Percentiles rank a stretch among this genome's conserved stretches.
Conservation (phyloP, 768 basidiomycete species). For the Lactifluus volemus region DNA sequence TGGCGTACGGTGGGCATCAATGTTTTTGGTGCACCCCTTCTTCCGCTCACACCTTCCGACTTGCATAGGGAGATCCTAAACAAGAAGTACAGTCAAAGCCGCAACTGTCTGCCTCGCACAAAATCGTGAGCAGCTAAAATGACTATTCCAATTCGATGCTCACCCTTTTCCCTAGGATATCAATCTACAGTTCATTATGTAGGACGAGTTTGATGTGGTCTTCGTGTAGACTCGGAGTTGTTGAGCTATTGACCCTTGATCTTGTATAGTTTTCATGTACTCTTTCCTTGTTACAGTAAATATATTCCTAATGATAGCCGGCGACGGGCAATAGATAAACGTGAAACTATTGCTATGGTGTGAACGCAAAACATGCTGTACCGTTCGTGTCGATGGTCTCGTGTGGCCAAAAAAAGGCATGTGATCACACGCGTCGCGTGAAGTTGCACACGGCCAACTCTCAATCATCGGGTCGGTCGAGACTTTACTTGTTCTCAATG, state of each 20-base stretch:
- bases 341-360: too few relatives aligned
- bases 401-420: constrained; percentile 16
- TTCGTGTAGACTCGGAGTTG: too few relatives aligned
- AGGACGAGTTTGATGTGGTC: background rate
- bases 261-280: too few relatives aligned
- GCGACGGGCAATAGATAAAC: too few relatives aligned
- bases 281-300: too few relatives aligned
- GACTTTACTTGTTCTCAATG: background rate
- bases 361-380: too few relatives aligned
- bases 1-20: constrained; percentile 8
- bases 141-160: background rate
- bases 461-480: too few relatives aligned
- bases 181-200: constrained; percentile 2
- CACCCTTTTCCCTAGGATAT: background rate
- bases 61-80: constrained; percentile 40
- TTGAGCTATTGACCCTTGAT: too few relatives aligned
- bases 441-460: too few relatives aligned
- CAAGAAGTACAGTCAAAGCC: constrained; percentile 58
- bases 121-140: constrained; percentile 36
- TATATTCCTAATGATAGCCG: too few relatives aligned
- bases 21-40: background rate
- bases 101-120: constrained; percentile 66
- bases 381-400: constrained; percentile 19
- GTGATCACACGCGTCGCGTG: too few relatives aligned
- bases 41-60: background rate